These are phyloP conservation scores for Tetratostichococcus sp. DNA, from an alignment of 139 green algal genomes.

Conservation along the genomic window DNA sequence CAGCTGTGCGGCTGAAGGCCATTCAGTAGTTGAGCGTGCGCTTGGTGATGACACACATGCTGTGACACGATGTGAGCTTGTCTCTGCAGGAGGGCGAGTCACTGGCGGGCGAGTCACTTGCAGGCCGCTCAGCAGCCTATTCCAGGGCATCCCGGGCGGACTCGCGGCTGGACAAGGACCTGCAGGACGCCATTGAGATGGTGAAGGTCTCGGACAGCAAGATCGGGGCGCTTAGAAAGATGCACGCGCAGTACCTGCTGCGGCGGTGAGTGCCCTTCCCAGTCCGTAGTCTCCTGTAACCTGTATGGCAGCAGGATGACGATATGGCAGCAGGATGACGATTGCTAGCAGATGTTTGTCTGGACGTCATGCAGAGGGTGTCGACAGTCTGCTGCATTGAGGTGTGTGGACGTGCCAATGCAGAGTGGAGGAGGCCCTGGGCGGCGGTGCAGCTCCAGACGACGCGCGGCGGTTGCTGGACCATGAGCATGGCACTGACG, in stretches of 20 bases:
- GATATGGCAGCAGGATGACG: too few species aligned
- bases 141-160: neutral
- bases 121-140: neutral
- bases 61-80: too few species aligned
- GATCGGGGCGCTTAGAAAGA: neutral
- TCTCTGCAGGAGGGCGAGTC: neutral
- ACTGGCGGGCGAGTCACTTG: neutral
- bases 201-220: neutral
- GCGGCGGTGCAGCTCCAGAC: neutral
- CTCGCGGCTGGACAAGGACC: neutral
- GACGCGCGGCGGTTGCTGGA: neutral
- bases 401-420: too few species aligned
- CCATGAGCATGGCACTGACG: neutral
- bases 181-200: constrained; percentile 1
- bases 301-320: too few species aligned
- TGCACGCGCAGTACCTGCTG: neutral
- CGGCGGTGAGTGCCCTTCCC: neutral
- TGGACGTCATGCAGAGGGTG: too few species aligned
- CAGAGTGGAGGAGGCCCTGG: neutral
- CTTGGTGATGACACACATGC: too few species aligned
- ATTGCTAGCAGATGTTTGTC: too few species aligned
- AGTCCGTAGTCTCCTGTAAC: too few species aligned
- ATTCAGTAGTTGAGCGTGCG: too few species aligned
- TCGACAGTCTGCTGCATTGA: too few species aligned
- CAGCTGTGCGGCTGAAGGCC: too few species aligned